Percentiles rank a stretch among this genome's conserved stretches.
These are phyloP conservation scores for Solanum microdontum DNA, from an alignment of 257 asterid species.

Conservation along the genomic window DNA sequence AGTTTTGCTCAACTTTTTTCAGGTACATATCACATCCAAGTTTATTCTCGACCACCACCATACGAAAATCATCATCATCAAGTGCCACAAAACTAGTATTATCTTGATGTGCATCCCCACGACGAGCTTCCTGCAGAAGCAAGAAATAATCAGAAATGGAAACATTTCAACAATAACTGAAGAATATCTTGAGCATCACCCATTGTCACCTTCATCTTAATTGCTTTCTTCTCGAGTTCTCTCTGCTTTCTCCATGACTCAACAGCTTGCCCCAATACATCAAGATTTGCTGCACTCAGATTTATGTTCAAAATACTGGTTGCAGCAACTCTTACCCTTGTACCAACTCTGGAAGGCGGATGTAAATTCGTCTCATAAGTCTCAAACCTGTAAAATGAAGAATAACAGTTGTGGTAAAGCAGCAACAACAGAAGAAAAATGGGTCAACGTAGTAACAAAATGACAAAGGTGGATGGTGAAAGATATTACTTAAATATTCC, in stretches of 20 bases:
- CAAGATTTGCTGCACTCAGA: conserved; percentile 79
- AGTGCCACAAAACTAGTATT: conserved; percentile 53
- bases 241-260: conserved; percentile 89
- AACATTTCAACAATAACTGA: conserved; percentile 31
- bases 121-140: conserved; percentile 54
- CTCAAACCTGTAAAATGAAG: conserved; percentile 57
- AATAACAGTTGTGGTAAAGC: conserved; percentile 13
- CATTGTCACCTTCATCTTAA: background rate
- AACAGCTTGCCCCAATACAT: conserved; percentile 58
- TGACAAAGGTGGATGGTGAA: conserved; percentile 1
- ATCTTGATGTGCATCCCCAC: conserved; percentile 34
- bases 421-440: conserved; percentile 3
- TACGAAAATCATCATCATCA: conserved; percentile 86
- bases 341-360: conserved; percentile 56
- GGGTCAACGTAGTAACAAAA: background rate
- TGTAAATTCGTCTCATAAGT: conserved; percentile 61
- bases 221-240: conserved; percentile 87
- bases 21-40: conserved; percentile 88
- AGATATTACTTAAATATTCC: conserved; percentile 81
- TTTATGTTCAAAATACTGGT: conserved; percentile 76
- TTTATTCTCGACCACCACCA: conserved; percentile 72
- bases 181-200: background rate
- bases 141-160: conserved; percentile 7
- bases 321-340: conserved; percentile 76
- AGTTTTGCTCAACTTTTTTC: conserved; percentile 45